Base-by-base conservation (phyloP, 2,329 filamentous ascomycete genomes). In the Aureobasidium sp. region DNA sequence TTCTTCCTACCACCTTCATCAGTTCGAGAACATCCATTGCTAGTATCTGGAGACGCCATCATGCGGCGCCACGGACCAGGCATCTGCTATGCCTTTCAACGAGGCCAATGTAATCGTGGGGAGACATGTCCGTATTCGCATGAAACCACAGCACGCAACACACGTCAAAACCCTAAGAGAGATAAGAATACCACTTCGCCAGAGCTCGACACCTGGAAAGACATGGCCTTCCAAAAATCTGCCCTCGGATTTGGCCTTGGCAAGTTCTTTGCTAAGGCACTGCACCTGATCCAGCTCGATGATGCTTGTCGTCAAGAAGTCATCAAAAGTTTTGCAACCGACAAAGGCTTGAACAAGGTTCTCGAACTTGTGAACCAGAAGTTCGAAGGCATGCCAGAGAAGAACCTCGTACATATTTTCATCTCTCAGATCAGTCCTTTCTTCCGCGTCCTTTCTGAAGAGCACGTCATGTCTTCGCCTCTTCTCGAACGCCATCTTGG, bases 401-500 rank as follows among this genome's bases (percentile, higher is more conserved):
- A 39, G 34, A 7, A 15, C 12, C 12, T 47, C n/a, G 13, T 5
- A 13, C 51, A 59, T 13, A 10, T 12, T 15, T 63, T 17, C 63
- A 70, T 5, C 67, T 71, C 51, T 15, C 66, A 73, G 59, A 68
- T 77, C 29, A 64, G 78, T 13, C 77, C 77, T 0, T 75, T 81
- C 56, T 69, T 79, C 39, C 66, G 71, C 51, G 73, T 71, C 6
- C 70, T 81, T 32, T 74, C 77, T 1, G 70, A 79, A 64, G 68
- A 72, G 0, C 71, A 75, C 41, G 71, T 81, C 1, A 65, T 77
- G 27, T 71, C 71, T 6, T 80, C 78, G 0, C 63, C 77, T 12
- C 67, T 79, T 2, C 65, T 80, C 5, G 76, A 80, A 63, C 69
- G 71, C 15, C 68, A 73, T 2, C 69, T 79, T 13, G 74, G 72